These are phyloP conservation scores for Endoconidiophora polonica DNA, from an alignment of 2,329 filamentous ascomycete species.

Conservation along the genomic window DNA sequence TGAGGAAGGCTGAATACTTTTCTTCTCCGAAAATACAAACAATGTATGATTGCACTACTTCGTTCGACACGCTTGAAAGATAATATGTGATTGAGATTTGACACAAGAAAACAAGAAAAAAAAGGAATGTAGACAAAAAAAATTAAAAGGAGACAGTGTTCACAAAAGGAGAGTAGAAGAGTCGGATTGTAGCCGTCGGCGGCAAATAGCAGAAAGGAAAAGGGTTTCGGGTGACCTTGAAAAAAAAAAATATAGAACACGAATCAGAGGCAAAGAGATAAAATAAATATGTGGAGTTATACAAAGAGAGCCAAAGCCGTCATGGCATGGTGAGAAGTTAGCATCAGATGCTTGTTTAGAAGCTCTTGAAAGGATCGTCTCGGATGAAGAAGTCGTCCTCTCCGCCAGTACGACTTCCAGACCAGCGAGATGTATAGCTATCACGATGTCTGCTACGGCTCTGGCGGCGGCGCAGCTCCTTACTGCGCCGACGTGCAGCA, in stretches of 20 bases:
- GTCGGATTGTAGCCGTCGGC: background rate
- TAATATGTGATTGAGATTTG: background rate
- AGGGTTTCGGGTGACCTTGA: background rate
- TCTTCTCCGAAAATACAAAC: background rate
- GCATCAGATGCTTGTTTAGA: constrained; percentile 22
- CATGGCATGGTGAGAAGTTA: background rate
- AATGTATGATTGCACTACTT: background rate
- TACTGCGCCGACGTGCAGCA: constrained; percentile 34
- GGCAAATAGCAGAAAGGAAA: background rate
- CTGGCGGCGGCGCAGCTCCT: constrained; percentile 33
- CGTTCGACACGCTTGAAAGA: background rate
- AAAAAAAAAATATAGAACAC: background rate
- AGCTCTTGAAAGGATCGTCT: constrained; percentile 46
- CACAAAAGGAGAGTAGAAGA: constrained; percentile 3
- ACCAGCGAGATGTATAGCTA: constrained; percentile 27
- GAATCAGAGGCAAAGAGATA: background rate
- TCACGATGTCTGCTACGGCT: constrained; percentile 39
- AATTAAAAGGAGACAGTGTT: background rate
- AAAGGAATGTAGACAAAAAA: background rate
- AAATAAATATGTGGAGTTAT: background rate
- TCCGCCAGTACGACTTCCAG: constrained; percentile 17
- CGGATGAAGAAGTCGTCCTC: constrained; percentile 39
- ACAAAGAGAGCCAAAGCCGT: background rate
- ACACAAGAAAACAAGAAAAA: background rate
- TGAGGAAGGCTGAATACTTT: no score